Evolutionary conservation across 176 grass and related monocot species (phyloP), one percentile per base, ranked within the genome.

Genomic region (Chrysopogon serrulatus): DNA sequence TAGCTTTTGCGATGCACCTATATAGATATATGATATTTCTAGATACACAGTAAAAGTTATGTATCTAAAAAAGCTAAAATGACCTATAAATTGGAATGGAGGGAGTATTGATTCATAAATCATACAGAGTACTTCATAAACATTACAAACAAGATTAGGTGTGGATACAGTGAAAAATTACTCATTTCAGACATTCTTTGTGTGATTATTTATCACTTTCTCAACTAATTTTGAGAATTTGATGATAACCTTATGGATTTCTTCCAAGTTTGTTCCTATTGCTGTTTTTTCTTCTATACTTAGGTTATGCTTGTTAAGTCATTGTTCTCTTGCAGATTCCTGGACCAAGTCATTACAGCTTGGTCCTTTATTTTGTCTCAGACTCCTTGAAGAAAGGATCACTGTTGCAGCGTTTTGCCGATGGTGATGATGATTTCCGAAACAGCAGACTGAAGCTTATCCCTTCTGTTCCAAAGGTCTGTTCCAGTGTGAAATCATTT

Each of bases 361-460:
- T 99, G 87, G 91, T 99, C 36, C 92, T 99, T 73, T 96, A 99
- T 79, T 94, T 92, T 40, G 89, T 99, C 68, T 92, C 85, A 84
- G 94, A 62, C 42, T 87, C 90, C 61, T 80, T 95, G 68, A 61
- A 71, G 59, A 88, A 88, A 77, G 93, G 89, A 82, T 96, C 96
- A 26, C 81, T 99, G 23, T 85, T 99, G 73, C 96, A 99, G 71
- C 90, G 93, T 23, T 99, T 99, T 81, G 93, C 81, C 0, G 96
- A 99, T 78, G 93, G 93, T 5, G 91, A 99, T 18, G 96, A 99
- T 74, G 93, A 99, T 76, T 96, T 99, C 24, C 89, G 93, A 34
- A 99, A 99, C 65, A 96, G 87, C 48, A 95, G 96, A 82, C 85
- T 96, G 49, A 99, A 99, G 90, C 91, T 99, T 82, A 99, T 99